phyloP scores from a whole-genome alignment of 2,329 filamentous ascomycete genomes.

The Colletotrichum musae region DNA sequence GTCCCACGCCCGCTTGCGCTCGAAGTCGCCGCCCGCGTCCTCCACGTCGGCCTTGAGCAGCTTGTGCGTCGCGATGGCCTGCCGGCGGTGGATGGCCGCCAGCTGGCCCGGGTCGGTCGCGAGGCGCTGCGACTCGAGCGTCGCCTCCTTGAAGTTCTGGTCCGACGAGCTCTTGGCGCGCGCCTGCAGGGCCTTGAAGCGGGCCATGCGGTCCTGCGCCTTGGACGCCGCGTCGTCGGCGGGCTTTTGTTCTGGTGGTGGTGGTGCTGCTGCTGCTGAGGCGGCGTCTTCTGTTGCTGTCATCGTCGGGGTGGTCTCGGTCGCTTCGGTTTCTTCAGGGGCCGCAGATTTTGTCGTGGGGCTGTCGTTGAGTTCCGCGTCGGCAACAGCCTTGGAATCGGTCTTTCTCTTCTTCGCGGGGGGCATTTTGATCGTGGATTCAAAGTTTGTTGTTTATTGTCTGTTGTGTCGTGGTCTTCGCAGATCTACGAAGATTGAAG shows the following conservation, averaged over 20 bases:
- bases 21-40: conserved; percentile 90
- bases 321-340: conserved; percentile 41
- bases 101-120: conserved; percentile 84
- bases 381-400: conserved; percentile 43
- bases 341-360: conserved; percentile 32
- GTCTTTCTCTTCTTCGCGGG: conserved; percentile 63
- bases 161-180: conserved; percentile 80
- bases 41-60: conserved; percentile 93
- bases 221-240: conserved; percentile 55
- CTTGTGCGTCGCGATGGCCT: conserved; percentile 91
- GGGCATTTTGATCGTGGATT: conserved; percentile 52
- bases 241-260: conserved; percentile 37
- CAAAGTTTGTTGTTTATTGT: neutral
- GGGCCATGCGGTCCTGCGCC: conserved; percentile 78
- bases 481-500: too few relatives aligned
- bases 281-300: conserved; percentile 49
- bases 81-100: conserved; percentile 84
- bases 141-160: conserved; percentile 87
- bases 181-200: conserved; percentile 90
- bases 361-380: conserved; percentile 37
- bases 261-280: conserved; percentile 31
- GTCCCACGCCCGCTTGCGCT: conserved; percentile 98
- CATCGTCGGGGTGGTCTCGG: conserved; percentile 35
- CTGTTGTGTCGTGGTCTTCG: neutral
- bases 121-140: conserved; percentile 84